Base-by-base conservation (phyloP, 495 filamentous ascomycete genomes). In the Hypomontagnella monticulosa region DNA sequence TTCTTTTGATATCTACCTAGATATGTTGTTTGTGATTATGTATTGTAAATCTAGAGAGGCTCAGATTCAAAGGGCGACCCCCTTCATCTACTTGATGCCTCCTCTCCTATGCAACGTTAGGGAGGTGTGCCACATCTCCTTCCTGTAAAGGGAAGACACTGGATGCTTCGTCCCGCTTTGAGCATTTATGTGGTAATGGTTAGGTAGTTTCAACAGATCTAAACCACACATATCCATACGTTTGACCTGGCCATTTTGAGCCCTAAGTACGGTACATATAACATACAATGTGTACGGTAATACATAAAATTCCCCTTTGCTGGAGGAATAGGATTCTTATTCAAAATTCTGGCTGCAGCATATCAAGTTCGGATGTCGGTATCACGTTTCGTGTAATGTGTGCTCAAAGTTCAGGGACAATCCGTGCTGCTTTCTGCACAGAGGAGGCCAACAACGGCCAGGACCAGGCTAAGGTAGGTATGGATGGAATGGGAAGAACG, bases 61-160 rank as follows among this genome's bases (percentile, higher is more conserved):
- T 53, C 33, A 58, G 42, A 51, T 61, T 61, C 14, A 43, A 57
- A 57, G 41, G 51, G 57, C 10, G 44, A 33, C 27, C 50, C 50
- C 56, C 47, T 66, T 69, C 61, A 69, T 69, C 66, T 69, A 69
- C 50, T 41, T 69, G 66, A 69, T 14, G 66, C 66, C 51, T 53
- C 56, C 56, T 64, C 38, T 64, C 49, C 46, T 43, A 65, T 69
- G 66, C 57, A 51, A 65, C 47, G 44, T 53, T 56, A 69, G 52
- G 60, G 56, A 65, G 57, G 20, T 32, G 23, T 51, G 49, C 44
- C 40, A 57, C 53, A 56, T 47, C 51, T 61, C 61, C 57, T 69
- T 65, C 66, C 61, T 14, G 27, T 55, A 65, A 44, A 57, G 49
- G 66, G 61, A 69, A 65, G 42, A 60, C 41, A 48, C 59, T 63